Conservation (phyloP, 139 green algal genomes). For the Diplosphaera chodatii region DNA sequence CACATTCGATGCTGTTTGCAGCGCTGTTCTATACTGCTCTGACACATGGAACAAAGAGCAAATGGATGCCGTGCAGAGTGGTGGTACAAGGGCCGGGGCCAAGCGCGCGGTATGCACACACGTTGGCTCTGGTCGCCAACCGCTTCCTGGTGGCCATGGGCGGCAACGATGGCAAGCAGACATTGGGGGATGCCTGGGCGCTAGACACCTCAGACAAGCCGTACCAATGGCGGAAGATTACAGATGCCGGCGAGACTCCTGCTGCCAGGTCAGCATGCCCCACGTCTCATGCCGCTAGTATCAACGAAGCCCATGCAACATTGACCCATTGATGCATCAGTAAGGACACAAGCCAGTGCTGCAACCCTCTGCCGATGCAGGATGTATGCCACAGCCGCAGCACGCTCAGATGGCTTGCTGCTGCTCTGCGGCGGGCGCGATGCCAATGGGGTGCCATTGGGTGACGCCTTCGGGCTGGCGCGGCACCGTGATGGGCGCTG, state of each 20-base stretch:
- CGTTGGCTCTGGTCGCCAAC: constrained; percentile 91
- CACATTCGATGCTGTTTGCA: too few relatives aligned
- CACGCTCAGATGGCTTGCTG: constrained; percentile 88
- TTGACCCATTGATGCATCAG: too few relatives aligned
- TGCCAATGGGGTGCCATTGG: constrained; percentile 67
- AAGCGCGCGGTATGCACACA: constrained; percentile 92
- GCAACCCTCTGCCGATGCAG: too few relatives aligned
- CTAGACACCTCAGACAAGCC: constrained; percentile 98
- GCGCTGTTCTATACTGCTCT: too few relatives aligned
- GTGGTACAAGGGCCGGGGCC: constrained; percentile 90
- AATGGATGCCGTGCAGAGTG: constrained; percentile 72
- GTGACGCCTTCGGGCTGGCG: constrained; percentile 91
- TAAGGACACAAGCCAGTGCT: too few relatives aligned
- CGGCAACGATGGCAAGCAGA: constrained; percentile 93
- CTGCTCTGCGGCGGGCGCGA: constrained; percentile 92
- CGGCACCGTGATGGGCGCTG: constrained; percentile 95
- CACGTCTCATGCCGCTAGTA: not conserved
- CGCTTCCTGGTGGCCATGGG: constrained; percentile 95
- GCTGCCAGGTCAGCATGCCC: constrained; percentile 49
- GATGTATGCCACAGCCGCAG: constrained; percentile 95
- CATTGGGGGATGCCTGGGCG: constrained; percentile 86
- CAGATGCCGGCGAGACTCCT: constrained; percentile 73
- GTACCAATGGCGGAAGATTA: constrained; percentile 93
- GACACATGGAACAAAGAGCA: too few relatives aligned
- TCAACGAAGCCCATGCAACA: too few relatives aligned